Base-by-base conservation (phyloP, 1,139 yeast species). In the Meyerozyma sp. region DNA sequence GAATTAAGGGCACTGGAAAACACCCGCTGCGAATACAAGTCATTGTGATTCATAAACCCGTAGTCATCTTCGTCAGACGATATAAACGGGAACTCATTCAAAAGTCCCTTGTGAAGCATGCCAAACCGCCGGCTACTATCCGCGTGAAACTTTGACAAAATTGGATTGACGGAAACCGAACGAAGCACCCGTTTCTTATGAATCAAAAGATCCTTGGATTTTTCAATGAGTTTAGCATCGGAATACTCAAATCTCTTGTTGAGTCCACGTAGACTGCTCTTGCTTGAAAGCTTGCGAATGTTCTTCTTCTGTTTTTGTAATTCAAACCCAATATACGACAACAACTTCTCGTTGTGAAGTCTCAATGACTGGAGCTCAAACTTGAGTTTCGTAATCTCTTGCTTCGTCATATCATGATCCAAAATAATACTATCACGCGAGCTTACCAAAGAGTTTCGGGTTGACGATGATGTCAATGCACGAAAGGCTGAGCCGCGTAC, bases 281-380 rank as follows among this genome's bases (percentile, higher is more conserved):
- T 66, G 43, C 66, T 66, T n/a, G 73, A 62, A 42, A 73, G 58
- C 49, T 65, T 69, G 50, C 65, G 65, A 44, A 71, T 65, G 51
- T 68, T 71, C 49, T 69, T 65, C 61, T 70, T 71, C 49, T 72
- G 75, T 46, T 75, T 72, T 50, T 79, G 83, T 44, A 77, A 60
- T 49, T 77, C 76, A 52, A 77, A 79, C 26, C 83, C 82, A 56
- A 79, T 79, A 53, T 77, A 79, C 21, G 81, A 75, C 44, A 77
- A 61, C 32, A 79, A 63, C 54, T 79, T 78, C 47, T 79, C 83
- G 55, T 77, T 77, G 52, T 79, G 82, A 43, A 78, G 58, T 50
- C 73, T 70, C 47, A 79, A 62, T 10, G 81, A 76, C 54, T 73
- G 79, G 41, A 78, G 62, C 56, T 78, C 82, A 57, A 79, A 79